Base-by-base conservation (phyloP, 805 yeast species). In the Teunomyces funiuensis region DNA sequence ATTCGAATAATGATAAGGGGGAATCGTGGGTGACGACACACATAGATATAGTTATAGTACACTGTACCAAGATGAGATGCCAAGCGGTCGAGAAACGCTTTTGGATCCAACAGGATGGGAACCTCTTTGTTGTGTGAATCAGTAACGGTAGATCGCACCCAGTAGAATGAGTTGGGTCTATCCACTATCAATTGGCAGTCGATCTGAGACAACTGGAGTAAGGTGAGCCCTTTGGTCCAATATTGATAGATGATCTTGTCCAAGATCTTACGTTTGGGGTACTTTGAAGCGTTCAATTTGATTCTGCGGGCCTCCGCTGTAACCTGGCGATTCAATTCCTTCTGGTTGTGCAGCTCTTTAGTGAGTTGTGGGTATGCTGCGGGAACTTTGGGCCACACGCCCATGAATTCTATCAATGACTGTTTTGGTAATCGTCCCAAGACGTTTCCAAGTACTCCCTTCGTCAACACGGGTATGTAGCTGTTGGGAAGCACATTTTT, bases 141-240 rank as follows among this genome's bases (percentile, higher is more conserved):
- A 37, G 58, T 62, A 0, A 74, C 77, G 2, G 73, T 67, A 4
- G 81, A 76, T 39, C 71, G 69, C 1, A 66, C 58, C 83, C 83
- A 78, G 25, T 55, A 55, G 50, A 61, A 71, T 3, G 65, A 41
- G 28, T 60, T 61, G 0, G 89, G 82, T 43, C 76, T 73, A 50
- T 82, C 85, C 2, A 85, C 76, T 33, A 85, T 65, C 33, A 75
- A 53, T 49, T 82, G 85, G 40, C 83, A 77, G 50, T 86, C 93
- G 4, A 85, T 61, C 45, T 84, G 88, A 0, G 93, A 82, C 29
- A 81, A 54, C 54, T 86, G 95, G 13, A 80, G 65, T 1, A 82
- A 61, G 49, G 82, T 83, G 31, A 83, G 56, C 0, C 88, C 88
- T 5, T 60, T 51, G 1, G 73, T 62, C 76, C 86, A 83, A 49